Percentiles rank a stretch among this genome's conserved stretches.
Conservation (phyloP, 1,139 yeast genomes). For the Magnusiomyces suaveolens region DNA sequence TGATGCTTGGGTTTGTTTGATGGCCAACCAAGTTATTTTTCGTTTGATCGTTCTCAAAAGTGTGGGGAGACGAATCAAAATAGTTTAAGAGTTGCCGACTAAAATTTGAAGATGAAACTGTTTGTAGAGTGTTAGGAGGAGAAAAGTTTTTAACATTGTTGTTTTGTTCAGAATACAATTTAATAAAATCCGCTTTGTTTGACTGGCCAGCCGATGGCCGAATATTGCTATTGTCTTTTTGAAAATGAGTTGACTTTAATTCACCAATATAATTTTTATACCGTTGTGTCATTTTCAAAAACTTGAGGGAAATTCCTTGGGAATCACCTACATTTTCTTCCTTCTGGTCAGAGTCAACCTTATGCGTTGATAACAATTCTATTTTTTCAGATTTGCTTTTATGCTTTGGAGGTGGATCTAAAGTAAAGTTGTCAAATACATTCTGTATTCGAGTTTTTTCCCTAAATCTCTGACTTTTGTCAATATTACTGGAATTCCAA, state of each 20-base stretch:
- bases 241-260: background rate
- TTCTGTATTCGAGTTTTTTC: background rate
- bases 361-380: background rate
- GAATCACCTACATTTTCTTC: background rate
- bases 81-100: background rate
- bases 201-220: too few relatives aligned
- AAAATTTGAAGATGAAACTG: background rate
- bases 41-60: background rate
- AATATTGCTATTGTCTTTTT: too few relatives aligned
- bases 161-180: background rate
- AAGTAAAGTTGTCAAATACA: background rate
- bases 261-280: background rate
- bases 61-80: background rate
- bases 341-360: background rate
- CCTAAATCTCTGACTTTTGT: background rate
- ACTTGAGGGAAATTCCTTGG: background rate
- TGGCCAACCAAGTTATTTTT: background rate
- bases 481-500: too few relatives aligned
- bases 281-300: background rate
- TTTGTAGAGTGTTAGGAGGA: background rate
- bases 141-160: background rate
- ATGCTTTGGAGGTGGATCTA: background rate
- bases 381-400: background rate
- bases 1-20: background rate
- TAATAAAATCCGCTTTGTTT: too few relatives aligned